Base-by-base conservation (phyloP, 2,329 filamentous ascomycete species). In the Calonectria honghensis region DNA sequence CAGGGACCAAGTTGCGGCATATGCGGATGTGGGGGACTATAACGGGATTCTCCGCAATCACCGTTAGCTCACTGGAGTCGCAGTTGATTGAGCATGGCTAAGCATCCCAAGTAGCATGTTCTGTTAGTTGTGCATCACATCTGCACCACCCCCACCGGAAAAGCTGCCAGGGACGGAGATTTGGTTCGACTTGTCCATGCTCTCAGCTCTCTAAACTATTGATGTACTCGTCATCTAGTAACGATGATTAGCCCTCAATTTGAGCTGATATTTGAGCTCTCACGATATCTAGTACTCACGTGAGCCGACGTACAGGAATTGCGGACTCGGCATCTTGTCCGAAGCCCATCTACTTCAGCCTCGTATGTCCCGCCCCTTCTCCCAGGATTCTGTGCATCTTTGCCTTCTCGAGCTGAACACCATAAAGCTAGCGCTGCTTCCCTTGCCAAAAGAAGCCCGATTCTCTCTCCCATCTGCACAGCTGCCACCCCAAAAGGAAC, bases 101-200 rank as follows among this genome's bases (percentile, higher is more conserved):
- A 59, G 32, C 24, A n/a, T 39, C 18, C 18, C 18, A 39, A 39
- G 18, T n/a, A n/a, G 32, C 20, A 27, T 59, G 32, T n/a, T 24
- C 24, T 27, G 32, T 24, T 59, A 59, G 54, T 45, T 59, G 54
- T 20, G 7, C 39, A n/a, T 59, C 20, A 6, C 37, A 24, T 37
- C 16, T 37, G 37, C 31, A 32, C 31, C 54, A 39, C 27, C 24
- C 54, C 32, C 54, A 39, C 54, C 32, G 31, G 10, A 20, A 59
- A 39, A 18, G 54, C 54, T 59, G 24, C 54, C 32, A 37, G 32
- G 32, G 32, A 59, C 54, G 54, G 54, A 59, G 54, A 59, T 59
- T 59, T 35, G 54, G 32, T 37, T 59, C 32, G 13, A 29, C 32
- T 39, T 59, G 54, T 13, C 24, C 32, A 16, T 27, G 14, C 32